phyloP scores from a whole-genome alignment of 1,284 basidiomycete species.

The Mycosarcoma maydis region DNA sequence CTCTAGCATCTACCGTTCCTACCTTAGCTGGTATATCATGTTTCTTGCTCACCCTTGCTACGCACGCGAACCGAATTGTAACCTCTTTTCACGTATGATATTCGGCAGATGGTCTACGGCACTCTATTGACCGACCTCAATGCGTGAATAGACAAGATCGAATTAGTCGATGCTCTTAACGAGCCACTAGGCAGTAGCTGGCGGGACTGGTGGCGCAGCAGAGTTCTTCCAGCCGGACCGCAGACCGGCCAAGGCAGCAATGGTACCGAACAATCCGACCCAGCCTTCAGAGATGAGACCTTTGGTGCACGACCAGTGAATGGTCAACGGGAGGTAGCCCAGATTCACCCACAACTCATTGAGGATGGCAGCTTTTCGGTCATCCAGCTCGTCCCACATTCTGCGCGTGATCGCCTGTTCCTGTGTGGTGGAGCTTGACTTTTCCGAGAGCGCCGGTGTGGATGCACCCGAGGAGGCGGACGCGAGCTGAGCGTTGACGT shows the following conservation, averaged over 20 bases:
- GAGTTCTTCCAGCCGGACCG: slow-evolving; percentile 60
- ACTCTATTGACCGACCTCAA: too few species aligned
- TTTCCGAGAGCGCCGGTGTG: slow-evolving; percentile 23
- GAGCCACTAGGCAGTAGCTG: slow-evolving; percentile 1
- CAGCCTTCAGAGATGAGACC: slow-evolving; percentile 61
- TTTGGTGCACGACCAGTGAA: slow-evolving; percentile 74
- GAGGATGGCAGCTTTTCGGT: slow-evolving; percentile 76
- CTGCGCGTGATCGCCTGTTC: slow-evolving; percentile 59
- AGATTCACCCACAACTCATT: slow-evolving; percentile 79
- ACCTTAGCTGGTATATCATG: too few species aligned
- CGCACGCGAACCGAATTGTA: too few species aligned
- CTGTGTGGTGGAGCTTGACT: slow-evolving; percentile 28
- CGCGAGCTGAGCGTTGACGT: slow-evolving; percentile 23
- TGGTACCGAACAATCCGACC: slow-evolving; percentile 65
- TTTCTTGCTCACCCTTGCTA: too few species aligned
- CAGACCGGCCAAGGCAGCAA: slow-evolving; percentile 60
- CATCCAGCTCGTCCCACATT: slow-evolving; percentile 63
- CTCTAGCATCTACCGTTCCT: too few species aligned
- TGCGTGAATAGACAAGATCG: too few species aligned
- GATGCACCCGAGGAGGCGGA: background rate
- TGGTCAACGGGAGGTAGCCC: slow-evolving; percentile 79
- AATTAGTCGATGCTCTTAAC: too few species aligned
- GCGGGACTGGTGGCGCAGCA: slow-evolving; percentile 33
- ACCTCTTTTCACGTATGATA: background rate
- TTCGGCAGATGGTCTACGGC: too few species aligned